Evolutionary conservation across 1,284 basidiomycete species (phyloP).

Genomic region (Inonotus obliquus): DNA sequence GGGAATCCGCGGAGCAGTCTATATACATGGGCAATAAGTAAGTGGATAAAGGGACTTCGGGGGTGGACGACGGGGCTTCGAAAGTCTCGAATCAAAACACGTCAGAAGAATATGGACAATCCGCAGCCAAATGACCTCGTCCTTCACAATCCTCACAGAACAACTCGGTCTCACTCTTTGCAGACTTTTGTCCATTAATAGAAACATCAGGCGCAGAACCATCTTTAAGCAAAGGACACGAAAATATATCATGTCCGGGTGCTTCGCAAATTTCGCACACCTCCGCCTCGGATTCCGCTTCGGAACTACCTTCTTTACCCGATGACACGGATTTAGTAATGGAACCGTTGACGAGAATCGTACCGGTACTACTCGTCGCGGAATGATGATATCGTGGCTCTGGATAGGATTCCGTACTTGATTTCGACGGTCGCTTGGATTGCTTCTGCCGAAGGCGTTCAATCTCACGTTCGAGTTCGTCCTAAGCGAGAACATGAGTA

Average conservation of each 20-base stretch:
- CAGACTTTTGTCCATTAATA: neutral
- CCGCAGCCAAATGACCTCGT: constrained; percentile 60
- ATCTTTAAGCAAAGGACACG: constrained; percentile 59
- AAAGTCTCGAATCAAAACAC: constrained; percentile 51
- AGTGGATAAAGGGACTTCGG: neutral
- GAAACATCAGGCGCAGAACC: constrained; percentile 22
- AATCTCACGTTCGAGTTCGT: constrained; percentile 86
- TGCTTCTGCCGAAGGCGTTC: constrained; percentile 70
- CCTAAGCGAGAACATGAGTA: constrained; percentile 36
- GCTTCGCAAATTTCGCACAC: constrained; percentile 83
- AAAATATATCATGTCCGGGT: constrained; percentile 79
- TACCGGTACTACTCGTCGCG: constrained; percentile 17
- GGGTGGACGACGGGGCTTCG: neutral
- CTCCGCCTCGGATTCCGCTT: constrained; percentile 24
- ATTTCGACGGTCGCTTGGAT: constrained; percentile 55
- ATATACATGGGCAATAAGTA: neutral
- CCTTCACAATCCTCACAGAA: constrained; percentile 78
- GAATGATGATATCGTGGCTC: constrained; percentile 26
- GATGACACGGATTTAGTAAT: neutral
- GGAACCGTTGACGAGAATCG: constrained; percentile 17
- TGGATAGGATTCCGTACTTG: constrained; percentile 32
- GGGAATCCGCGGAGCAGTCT: neutral
- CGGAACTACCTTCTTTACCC: neutral
- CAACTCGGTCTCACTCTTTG: constrained; percentile 30
- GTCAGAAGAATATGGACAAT: constrained; percentile 77